phyloP scores from a whole-genome alignment of 257 asterid species.

The Nicotiana benthamiana region DNA sequence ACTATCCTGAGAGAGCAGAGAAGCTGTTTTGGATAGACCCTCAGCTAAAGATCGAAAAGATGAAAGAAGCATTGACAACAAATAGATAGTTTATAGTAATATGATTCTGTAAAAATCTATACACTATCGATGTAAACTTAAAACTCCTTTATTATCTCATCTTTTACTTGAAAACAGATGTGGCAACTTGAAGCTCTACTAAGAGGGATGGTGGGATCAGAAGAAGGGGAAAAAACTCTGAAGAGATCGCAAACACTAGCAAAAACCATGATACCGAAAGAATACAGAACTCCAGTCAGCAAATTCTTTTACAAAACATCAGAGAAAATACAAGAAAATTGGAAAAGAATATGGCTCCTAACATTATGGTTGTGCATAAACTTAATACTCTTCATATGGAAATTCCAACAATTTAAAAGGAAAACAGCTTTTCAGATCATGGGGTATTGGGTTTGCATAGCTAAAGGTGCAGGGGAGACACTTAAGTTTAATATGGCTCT shows the following conservation, averaged over 20 bases:
- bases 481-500: conserved; percentile 84
- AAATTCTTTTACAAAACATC: conserved; percentile 41
- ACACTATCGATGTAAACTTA: not conserved
- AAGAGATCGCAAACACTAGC: conserved; percentile 52
- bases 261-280: conserved; percentile 74
- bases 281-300: conserved; percentile 58
- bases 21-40: too few species aligned
- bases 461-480: conserved; percentile 78
- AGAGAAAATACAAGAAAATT: conserved; percentile 53
- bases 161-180: conserved; percentile 33
- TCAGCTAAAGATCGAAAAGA: too few species aligned
- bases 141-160: not conserved
- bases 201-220: conserved; percentile 57
- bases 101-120: not conserved
- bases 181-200: conserved; percentile 84
- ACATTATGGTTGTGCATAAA: conserved; percentile 46
- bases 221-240: conserved; percentile 16
- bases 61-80: too few species aligned
- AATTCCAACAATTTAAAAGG: conserved; percentile 38
- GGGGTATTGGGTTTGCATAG: conserved; percentile 75
- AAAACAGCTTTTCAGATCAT: conserved; percentile 45
- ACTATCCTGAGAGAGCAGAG: too few species aligned
- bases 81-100: too few species aligned
- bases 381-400: conserved; percentile 45
- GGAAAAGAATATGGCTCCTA: conserved; percentile 61